Percentiles rank a stretch among this genome's conserved stretches.
These are phyloP conservation scores for Tuber borchii DNA, from an alignment of 495 filamentous ascomycete species.

Conservation along the genomic window DNA sequence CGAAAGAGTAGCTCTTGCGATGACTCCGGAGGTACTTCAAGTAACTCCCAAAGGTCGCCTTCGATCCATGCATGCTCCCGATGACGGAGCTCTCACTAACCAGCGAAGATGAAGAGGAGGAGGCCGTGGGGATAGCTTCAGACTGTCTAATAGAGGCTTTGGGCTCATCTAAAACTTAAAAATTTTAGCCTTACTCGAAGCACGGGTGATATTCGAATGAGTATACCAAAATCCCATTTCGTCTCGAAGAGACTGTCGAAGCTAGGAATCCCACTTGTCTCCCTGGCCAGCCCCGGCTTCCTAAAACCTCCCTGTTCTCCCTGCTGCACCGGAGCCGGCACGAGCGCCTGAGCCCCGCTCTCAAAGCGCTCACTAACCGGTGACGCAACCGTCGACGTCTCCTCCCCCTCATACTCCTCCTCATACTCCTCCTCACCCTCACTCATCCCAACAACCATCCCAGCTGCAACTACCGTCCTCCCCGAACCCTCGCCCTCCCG, in stretches of 20 bases:
- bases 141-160: neutral
- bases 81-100: neutral
- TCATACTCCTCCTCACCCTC: neutral
- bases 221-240: constrained; percentile 30
- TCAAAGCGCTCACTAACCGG: too few species aligned
- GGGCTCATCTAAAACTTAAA: neutral
- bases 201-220: neutral
- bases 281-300: constrained; percentile 12
- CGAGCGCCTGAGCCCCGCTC: neutral
- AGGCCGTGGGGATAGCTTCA: neutral
- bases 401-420: neutral
- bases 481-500: constrained; percentile 23
- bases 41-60: neutral
- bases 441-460: constrained; percentile 1
- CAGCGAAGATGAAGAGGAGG: neutral
- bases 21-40: neutral
- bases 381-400: too few species aligned
- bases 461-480: constrained; percentile 20
- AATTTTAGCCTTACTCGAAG: neutral
- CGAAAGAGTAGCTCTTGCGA: neutral
- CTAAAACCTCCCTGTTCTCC: neutral
- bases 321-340: neutral
- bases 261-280: constrained; percentile 35
- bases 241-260: constrained; percentile 32
- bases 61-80: neutral